Evolutionary conservation across 768 basidiomycete species (phyloP), one percentile per base, ranked within the genome.

Genomic region (Gymnopilus junonius): DNA sequence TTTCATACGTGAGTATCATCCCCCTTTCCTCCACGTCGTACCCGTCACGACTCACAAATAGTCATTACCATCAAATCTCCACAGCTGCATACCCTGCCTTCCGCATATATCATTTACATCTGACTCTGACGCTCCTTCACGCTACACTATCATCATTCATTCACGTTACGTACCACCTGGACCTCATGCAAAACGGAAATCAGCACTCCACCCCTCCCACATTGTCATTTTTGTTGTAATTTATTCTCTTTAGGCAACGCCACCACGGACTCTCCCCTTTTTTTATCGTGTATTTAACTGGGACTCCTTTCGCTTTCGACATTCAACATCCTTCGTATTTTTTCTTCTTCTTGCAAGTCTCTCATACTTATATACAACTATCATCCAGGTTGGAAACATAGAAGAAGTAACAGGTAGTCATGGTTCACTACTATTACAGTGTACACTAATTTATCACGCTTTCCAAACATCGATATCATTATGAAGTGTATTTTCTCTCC

Each of bases 51-150:
- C 32, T n/a, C n/a, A n/a, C n/a, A n/a, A n/a, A n/a, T n/a, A n/a
- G n/a, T n/a, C n/a, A n/a, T 32, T 32, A 29, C 32, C 48, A 46
- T 37, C 20, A 14, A n/a, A 17, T 39, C 10, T 17, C 21, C 21
- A 32, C 14, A 37, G 25, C 54, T 27, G 34, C 37, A 21, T 55
- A 54, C 12, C 20, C 37, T 29, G n/a, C 23, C 48, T 31, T 39
- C 8, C 21, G 32, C 37, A 34, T 31, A 31, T 34, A 45, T 58
- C 43, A 29, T 29, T 46, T 27, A 43, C 32, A 46, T 35, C 48
- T 51, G n/a, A 51, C 34, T 59, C 34, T 51, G 58, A 59, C 46
- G 58, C 58, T 59, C 48, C 46, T 21, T 59, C 51, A 59, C 58
- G 58, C 46, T 50, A 21, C 32, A 34, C n/a, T n/a, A n/a, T n/a